Conservation (phyloP, 805 yeast species). For the Ogataea allantospora region DNA sequence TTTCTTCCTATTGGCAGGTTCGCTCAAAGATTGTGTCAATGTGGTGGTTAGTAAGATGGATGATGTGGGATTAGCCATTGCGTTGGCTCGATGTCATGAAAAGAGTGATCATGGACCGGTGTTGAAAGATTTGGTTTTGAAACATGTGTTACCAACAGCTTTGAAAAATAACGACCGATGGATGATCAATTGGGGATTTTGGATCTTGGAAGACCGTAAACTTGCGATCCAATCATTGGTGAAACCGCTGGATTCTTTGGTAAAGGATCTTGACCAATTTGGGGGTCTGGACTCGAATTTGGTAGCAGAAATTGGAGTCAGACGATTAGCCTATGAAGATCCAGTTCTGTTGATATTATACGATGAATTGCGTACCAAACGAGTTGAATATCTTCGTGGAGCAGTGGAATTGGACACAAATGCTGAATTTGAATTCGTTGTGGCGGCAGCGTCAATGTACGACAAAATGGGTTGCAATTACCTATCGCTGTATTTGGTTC, state of each 20-base stretch:
- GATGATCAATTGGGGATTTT: constrained; percentile 77
- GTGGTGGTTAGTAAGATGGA: constrained; percentile 66
- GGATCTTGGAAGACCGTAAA: constrained; percentile 54
- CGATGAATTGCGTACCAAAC: constrained; percentile 53
- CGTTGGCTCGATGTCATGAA: constrained; percentile 75
- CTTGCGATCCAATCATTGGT: constrained; percentile 64
- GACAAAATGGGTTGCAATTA: constrained; percentile 91
- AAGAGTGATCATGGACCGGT: constrained; percentile 56
- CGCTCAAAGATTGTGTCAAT: constrained; percentile 72
- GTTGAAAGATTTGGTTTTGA: constrained; percentile 46
- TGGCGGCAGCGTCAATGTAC: constrained; percentile 64
- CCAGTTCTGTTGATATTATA: constrained; percentile 76
- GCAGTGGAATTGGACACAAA: constrained; percentile 41
- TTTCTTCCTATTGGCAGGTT: constrained; percentile 77
- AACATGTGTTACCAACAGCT: constrained; percentile 54
- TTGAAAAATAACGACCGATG: constrained; percentile 69
- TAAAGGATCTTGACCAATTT: constrained; percentile 28
- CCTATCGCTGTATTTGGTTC: constrained; percentile 59
- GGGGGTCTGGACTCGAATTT: constrained; percentile 30
- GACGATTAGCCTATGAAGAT: constrained; percentile 50
- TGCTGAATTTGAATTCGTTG: constrained; percentile 60
- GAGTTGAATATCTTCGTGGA: constrained; percentile 48
- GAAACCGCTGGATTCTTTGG: constrained; percentile 45
- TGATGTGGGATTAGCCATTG: constrained; percentile 74
- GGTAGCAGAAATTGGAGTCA: constrained; percentile 39